Evolutionary conservation across 2,329 filamentous ascomycete genomes (phyloP), one percentile per base, ranked within the genome.

Genomic region (Basipetospora chlamydospora): DNA sequence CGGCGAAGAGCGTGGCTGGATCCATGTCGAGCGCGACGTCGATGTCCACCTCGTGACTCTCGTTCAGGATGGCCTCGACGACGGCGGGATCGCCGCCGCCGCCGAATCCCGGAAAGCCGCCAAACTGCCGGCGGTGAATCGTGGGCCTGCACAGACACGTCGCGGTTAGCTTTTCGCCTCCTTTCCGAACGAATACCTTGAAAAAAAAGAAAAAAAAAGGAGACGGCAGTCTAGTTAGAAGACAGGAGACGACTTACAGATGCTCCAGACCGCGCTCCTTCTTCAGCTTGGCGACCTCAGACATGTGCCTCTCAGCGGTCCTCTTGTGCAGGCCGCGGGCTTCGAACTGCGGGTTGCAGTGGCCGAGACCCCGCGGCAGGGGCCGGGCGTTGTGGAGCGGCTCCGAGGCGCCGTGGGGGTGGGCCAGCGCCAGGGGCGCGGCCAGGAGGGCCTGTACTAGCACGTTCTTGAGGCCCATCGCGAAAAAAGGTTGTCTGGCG

Each of bases 1-100:
- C 51, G 3, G 54, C 48, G 41, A 64, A 64, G 7, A 63, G 48
- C 40, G 43, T 50, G 32, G 46, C 44, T 6, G 54, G 43, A 8
- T 49, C 44, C 2, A 55, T 55, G 20, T 50, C 42, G 4, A 44
- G 30, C 8, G 47, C 53, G 42, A 53, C 58, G 5, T 49, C 49
- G 13, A 48, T 38, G 18, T 51, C 49, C 6, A 59, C 59, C 38
- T 55, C 44, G 46, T 64, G 60, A 28, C 58, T 54, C 12, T 45
- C 55, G 40, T 44, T 50, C 6, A 65, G 44, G 5, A 47, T 41
- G 13, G 41, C 41, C 13, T 38, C 30, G 9, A 38, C 25, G 11
- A 20, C 15, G 9, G 21, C 36, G n/a, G 20, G 35, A 28, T 37
- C 26, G 12, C 36, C 36, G n/a, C n/a, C n/a, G 25, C 36, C 36